Base-by-base conservation (phyloP, 768 basidiomycete species). In the Favolaschia claudopus region DNA sequence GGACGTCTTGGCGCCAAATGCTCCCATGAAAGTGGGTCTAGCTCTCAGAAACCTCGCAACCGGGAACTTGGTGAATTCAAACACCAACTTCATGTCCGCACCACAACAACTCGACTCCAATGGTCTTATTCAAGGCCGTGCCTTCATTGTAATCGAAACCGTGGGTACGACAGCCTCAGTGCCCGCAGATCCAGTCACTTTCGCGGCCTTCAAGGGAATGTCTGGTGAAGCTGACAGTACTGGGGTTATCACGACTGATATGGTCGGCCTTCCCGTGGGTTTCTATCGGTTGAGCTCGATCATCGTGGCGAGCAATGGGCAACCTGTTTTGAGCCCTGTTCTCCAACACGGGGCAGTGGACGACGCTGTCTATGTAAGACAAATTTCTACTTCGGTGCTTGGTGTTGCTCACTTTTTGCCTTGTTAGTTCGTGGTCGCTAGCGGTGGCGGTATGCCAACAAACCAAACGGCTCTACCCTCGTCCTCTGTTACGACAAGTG, bases 121-220 rank as follows among this genome's bases (percentile, higher is more conserved):
- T 15, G 86, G 87, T 54, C 63, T 77, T 37, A 77, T 88, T 64
- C 69, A 78, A 62, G 88, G 87, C 13, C 85, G 86, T 70, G 71
- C 76, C 8, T 85, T 87, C 63, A 69, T 87, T 63, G 83, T 85
- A 28, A 74, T 88, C 58, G 79, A 87, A 68, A 53, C 67, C 15
- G 81, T 22, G 72, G 65, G 1, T 74, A 79, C 4, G 75, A 75
- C 19, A 67, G 83, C 67, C n/a, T n/a, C n/a, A n/a, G n/a, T n/a
- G 77, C 83, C n/a, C 72, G 65, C 38, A 69, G 72, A 44, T 85
- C 86, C 56, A 76, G 74, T 3, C 82, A 79, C 68, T 84, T 87
- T 62, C 32, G 0, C 13, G 22, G 37, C 46, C 4, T 46, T 56
- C 77, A 79, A 76, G 68, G 78, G 76, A n/a, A 55, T 87, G 66